Evolutionary conservation across 805 yeast species (phyloP), one percentile per base, ranked within the genome.

Genomic region (Millerago galiae): DNA sequence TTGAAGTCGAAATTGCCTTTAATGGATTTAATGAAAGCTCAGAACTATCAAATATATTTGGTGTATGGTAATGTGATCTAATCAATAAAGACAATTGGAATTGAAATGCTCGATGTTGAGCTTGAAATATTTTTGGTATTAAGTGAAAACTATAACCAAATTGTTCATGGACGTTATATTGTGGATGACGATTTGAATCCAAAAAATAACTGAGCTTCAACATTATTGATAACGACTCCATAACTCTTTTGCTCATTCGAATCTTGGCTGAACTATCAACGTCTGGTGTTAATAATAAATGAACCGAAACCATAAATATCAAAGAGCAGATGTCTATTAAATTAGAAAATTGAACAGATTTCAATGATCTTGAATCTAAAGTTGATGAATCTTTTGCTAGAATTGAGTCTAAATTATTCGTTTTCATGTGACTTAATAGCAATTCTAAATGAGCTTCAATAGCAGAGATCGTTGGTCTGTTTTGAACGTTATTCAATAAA

Each of bases 61-160:
- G 14, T 5, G 10, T 8, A 30, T 33, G 37, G 21, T 36, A 37
- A 21, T 32, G 33, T 8, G 44, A 14, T 33, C 52, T 49, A 13
- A 43, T 15, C 17, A 42, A 12, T 7, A 49, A 11, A 2, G 53
- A 38, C n/a, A 45, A 21, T 8, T 42, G 46, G 10, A 45, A 42
- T 17, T 50, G 51, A 34, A 47, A 47, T 8, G 35, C 38, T 10
- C 49, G 46, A 18, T 43, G 48, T 7, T 41, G 38, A 8, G 45
- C 38, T 24, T 40, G 46, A 9, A 35, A 41, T 35, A 48, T 45
- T 38, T 44, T 42, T 4, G 52, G 51, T 10, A 48, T 41, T 13
- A 41, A 29, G 10, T 48, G 52, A 38, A 48, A 40, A 13, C 38
- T 37, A 11, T 33, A 31, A 12, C 50, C 54, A n/a, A 50, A 48